Percentiles rank a stretch among this genome's conserved stretches.
Evolutionary conservation across 140 eudicot genomes (phyloP).

Genomic region (Erigeron philadelphicus): DNA sequence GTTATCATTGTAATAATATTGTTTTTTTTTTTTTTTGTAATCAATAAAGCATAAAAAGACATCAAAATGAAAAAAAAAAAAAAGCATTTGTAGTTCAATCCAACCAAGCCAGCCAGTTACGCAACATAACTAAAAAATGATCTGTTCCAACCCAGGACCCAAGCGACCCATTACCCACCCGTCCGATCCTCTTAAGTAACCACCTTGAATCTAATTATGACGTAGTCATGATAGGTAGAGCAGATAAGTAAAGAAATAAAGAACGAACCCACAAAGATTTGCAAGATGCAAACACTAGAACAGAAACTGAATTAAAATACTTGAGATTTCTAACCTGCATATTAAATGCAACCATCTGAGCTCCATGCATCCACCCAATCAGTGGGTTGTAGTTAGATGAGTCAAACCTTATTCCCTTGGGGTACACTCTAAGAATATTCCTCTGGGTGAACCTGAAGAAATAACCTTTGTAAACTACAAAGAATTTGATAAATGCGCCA

Average conservation of each 20-base stretch:
- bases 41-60: too few species aligned
- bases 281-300: not conserved
- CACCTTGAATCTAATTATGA: slow-evolving; percentile 5
- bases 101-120: not conserved
- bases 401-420: slow-evolving; percentile 80
- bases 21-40: too few species aligned
- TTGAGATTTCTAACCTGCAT: slow-evolving; percentile 72
- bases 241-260: not conserved
- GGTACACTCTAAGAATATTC: slow-evolving; percentile 81
- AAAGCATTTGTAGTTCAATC: not conserved
- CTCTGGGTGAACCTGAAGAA: slow-evolving; percentile 75
- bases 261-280: slow-evolving; percentile 5
- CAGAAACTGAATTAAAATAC: not conserved
- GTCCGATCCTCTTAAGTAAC: not conserved
- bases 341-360: slow-evolving; percentile 98
- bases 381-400: slow-evolving; percentile 89
- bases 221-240: not conserved
- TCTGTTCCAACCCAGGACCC: not conserved
- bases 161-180: not conserved
- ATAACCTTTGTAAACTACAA: slow-evolving; percentile 6
- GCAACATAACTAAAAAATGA: too few species aligned
- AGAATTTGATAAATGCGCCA: not conserved
- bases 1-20: too few species aligned
- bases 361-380: slow-evolving; percentile 97
- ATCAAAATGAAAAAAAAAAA: not conserved